Evolutionary conservation across 108 stramenopile species (phyloP).

Genomic region (Fragilaria crotonensis): DNA sequence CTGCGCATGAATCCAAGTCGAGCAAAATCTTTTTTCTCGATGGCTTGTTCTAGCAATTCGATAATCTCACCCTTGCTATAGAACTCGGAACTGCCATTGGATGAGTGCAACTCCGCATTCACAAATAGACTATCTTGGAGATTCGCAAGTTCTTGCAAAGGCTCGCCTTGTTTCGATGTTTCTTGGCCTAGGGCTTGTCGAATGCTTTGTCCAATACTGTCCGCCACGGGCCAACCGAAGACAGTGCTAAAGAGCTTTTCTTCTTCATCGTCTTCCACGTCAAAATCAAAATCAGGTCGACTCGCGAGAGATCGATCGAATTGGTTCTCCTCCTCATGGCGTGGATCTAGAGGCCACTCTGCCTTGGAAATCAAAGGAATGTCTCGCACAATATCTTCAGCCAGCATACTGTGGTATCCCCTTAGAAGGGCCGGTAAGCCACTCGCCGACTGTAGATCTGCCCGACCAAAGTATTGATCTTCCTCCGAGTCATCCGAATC

Average conservation of each 20-base stretch:
- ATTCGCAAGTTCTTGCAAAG: background rate
- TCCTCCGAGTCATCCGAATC: background rate
- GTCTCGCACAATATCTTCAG: background rate
- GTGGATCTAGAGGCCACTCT: background rate
- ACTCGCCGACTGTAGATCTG: background rate
- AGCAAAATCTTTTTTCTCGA: background rate
- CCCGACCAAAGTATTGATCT: background rate
- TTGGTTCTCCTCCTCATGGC: background rate
- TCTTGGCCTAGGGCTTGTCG: background rate
- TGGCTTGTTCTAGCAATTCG: background rate
- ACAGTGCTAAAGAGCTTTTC: background rate
- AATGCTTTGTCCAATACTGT: background rate
- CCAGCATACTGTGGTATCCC: background rate
- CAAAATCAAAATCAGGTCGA: background rate
- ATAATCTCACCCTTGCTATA: background rate
- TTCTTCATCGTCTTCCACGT: background rate
- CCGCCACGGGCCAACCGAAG: background rate
- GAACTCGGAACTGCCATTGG: background rate
- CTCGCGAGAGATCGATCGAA: too few relatives aligned
- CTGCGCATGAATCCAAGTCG: slow-evolving; percentile 46
- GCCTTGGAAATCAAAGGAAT: background rate
- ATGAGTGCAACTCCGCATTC: background rate
- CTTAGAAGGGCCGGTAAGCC: background rate
- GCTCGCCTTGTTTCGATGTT: too few relatives aligned
- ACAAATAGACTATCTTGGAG: too few relatives aligned